Evolutionary conservation across 129 eudicot genomes (phyloP).

Genomic region (Flaveria ramosissima): DNA sequence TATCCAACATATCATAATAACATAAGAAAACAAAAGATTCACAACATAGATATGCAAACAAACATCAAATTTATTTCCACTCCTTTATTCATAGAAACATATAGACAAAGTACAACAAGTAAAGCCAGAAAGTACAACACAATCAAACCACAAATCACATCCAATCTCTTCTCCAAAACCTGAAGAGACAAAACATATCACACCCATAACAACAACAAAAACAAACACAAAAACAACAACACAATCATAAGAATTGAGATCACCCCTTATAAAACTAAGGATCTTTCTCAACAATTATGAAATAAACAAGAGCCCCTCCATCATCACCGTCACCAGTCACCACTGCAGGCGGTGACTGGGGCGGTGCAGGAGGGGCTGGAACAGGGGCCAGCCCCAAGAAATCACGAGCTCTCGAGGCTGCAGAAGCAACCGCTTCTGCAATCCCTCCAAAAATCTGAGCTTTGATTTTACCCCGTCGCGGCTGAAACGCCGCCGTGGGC

Average conservation of each 20-base stretch:
- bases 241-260: conserved; percentile 22
- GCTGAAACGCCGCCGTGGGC: conserved; percentile 11
- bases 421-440: conserved; percentile 24
- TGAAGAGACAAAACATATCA: conserved; percentile 38
- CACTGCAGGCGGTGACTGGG: conserved; percentile 2
- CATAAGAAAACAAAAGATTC: background rate
- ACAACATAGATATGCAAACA: background rate
- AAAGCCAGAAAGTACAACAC: background rate
- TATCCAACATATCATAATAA: background rate
- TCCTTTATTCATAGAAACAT: background rate
- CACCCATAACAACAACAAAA: background rate
- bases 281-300: conserved; percentile 19
- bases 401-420: conserved; percentile 33
- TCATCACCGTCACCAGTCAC: background rate
- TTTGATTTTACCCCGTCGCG: conserved; percentile 20
- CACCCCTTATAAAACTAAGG: conserved; percentile 33
- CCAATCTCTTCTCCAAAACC: conserved; percentile 34
- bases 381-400: conserved; percentile 9
- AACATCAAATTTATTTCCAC: background rate
- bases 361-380: conserved; percentile 17
- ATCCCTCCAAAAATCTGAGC: conserved; percentile 38
- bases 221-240: background rate
- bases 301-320: conserved; percentile 1
- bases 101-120: background rate
- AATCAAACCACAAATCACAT: conserved; percentile 1